Base-by-base conservation (phyloP, 1,284 basidiomycete species). In the Malassezia cuniculi region DNA sequence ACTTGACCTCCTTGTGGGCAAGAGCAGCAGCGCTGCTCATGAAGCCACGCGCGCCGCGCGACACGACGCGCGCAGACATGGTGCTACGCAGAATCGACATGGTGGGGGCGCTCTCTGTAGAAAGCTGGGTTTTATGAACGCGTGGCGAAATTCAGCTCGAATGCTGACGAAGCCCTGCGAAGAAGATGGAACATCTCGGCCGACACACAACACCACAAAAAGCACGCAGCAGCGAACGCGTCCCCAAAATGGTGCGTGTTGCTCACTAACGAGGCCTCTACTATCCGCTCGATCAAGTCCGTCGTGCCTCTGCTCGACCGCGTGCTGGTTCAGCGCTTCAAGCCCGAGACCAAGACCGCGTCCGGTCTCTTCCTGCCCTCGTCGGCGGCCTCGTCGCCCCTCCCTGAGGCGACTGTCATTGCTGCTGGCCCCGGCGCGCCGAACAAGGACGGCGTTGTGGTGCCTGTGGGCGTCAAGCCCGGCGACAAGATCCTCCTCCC, bases 401-500 rank as follows among this genome's bases (percentile, higher is more conserved):
- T 95, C 6, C 89, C 90, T 3, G 90, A 95, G 71, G 90, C 87
- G 4, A 90, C 85, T 36, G 90, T 95, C 63, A 83, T 95, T 68
- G 84, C 90, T 27, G 81, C 85, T 40, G 90, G 90, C 38, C 90
- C 89, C 31, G 90, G 90, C 33, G 82, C 82, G 19, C 79, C 79
- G 20, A 78, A 82, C 74, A 85, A 85, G 56, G 78, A 85, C 5
- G 89, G 90, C 31, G 70, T 75, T 25, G 45, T 90, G 14, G 71
- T 81, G n/a, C 82, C 87, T 9, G 76, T 79, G 17, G 71, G 73
- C 26, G 87, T 95, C 41, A 79, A 82, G 72, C 74, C 80, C 20
- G 90, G 90, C 32, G 90, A 95, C 73, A 77, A 83, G 27, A 87
- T 95, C 7, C 74, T 97, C 37, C 74, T 97, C 5, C 90, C 90